Conservation (phyloP, 768 basidiomycete species). For the Hypholoma fasciculare region DNA sequence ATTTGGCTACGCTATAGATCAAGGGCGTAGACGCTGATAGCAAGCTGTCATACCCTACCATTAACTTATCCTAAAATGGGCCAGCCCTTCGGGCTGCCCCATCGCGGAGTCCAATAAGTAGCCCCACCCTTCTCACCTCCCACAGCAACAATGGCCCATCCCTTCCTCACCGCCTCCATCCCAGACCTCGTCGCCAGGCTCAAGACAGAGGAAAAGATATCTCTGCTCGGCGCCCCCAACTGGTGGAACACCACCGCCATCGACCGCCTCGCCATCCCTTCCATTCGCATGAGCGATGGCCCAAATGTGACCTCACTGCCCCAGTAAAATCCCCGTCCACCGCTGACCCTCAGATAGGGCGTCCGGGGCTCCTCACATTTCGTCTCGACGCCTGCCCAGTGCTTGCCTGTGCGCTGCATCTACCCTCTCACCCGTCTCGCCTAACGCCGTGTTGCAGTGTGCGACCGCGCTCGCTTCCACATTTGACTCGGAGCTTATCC, state of each 20-base stretch:
- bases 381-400: constrained; percentile 62
- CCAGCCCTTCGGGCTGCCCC: too few relatives aligned
- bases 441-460: constrained; percentile 39
- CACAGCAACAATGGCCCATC: constrained; percentile 27
- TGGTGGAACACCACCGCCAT: constrained; percentile 72
- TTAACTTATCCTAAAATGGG: too few relatives aligned
- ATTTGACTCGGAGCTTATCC: constrained; percentile 61
- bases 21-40: too few relatives aligned
- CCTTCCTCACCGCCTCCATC: constrained; percentile 56
- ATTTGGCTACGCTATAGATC: too few relatives aligned
- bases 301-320: constrained; percentile 45
- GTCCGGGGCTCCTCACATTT: constrained; percentile 70
- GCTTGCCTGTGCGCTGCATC: constrained; percentile 51
- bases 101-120: neutral
- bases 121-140: constrained; percentile 22
- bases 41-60: too few relatives aligned
- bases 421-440: constrained; percentile 1
- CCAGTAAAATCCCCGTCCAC: neutral
- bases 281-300: constrained; percentile 72
- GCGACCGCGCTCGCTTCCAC: constrained; percentile 72
- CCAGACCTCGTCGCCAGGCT: constrained; percentile 53
- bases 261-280: constrained; percentile 59
- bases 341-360: constrained; percentile 37
- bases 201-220: constrained; percentile 62
- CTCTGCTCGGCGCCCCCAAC: constrained; percentile 61